Conservation (phyloP, 805 yeast species). For the Pichia phayaonensis region DNA sequence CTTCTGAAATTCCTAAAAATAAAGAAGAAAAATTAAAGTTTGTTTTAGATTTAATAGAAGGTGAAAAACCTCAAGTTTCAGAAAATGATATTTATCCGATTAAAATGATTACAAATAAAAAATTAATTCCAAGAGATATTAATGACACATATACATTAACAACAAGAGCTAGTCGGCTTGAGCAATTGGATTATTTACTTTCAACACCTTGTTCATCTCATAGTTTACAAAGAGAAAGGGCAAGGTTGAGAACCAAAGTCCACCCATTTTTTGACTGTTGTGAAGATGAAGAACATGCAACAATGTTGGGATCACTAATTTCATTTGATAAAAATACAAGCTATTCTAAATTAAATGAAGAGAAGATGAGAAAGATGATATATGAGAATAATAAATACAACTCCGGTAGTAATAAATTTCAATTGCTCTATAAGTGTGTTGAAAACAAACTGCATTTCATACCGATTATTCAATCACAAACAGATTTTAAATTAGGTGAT, state of each 20-base stretch:
- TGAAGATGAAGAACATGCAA: constrained; percentile 32
- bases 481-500: constrained; percentile 73
- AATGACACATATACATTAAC: constrained; percentile 26
- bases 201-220: constrained; percentile 30
- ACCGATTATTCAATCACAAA: constrained; percentile 48
- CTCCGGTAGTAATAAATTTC: constrained; percentile 3
- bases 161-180: constrained; percentile 18
- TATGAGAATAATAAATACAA: background rate
- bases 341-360: constrained; percentile 23
- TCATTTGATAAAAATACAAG: constrained; percentile 21
- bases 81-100: constrained; percentile 21
- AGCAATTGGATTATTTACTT: constrained; percentile 22
- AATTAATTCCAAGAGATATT: constrained; percentile 16
- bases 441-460: constrained; percentile 41
- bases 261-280: constrained; percentile 47
- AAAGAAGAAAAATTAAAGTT: constrained; percentile 14
- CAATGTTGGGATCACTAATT: constrained; percentile 17
- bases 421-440: constrained; percentile 25
- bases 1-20: constrained; percentile 15
- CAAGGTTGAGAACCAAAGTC: constrained; percentile 30
- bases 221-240: constrained; percentile 33
- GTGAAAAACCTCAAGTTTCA: constrained; percentile 9
- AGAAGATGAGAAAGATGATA: constrained; percentile 16
- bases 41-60: constrained; percentile 19
- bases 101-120: constrained; percentile 14